phyloP scores from a whole-genome alignment of 441 rosid genomes.

The Syzygium syzygioides region DNA sequence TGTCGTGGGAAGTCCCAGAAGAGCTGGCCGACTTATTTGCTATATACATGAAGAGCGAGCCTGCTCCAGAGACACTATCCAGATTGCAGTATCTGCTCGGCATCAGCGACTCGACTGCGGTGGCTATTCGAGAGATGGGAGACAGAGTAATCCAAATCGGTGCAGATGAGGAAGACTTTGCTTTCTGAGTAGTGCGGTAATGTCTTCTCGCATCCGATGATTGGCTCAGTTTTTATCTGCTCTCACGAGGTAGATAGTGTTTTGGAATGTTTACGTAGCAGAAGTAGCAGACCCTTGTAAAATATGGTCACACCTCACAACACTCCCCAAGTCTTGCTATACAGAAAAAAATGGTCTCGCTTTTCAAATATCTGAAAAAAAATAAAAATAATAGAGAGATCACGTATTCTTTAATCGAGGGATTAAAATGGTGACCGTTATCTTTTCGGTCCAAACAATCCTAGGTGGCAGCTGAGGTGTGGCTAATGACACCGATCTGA shows the following conservation, averaged over 20 bases:
- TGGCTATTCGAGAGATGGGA: conserved; percentile 53
- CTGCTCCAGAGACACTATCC: conserved; percentile 59
- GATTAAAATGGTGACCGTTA: background rate
- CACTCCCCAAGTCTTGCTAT: background rate
- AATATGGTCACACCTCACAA: background rate
- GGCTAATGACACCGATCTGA: background rate
- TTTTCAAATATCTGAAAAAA: background rate
- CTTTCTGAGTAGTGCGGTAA: conserved; percentile 26
- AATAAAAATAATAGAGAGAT: background rate
- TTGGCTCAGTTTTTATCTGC: background rate
- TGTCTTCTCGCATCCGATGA: background rate
- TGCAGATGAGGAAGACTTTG: conserved; percentile 71
- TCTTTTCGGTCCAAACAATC: background rate
- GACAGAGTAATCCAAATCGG: conserved; percentile 31
- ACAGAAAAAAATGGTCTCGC: background rate
- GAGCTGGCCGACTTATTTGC: conserved; percentile 66
- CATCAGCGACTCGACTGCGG: conserved; percentile 64
- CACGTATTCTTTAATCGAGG: background rate
- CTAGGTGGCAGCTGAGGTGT: background rate
- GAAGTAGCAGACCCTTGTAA: background rate
- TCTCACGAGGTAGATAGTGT: background rate
- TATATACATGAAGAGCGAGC: conserved; percentile 52
- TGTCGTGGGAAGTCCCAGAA: conserved; percentile 78
- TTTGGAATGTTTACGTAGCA: background rate
- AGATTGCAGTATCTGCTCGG: conserved; percentile 80